phyloP scores from a whole-genome alignment of 345 rosid genomes.

The Iberis pinnata region DNA sequence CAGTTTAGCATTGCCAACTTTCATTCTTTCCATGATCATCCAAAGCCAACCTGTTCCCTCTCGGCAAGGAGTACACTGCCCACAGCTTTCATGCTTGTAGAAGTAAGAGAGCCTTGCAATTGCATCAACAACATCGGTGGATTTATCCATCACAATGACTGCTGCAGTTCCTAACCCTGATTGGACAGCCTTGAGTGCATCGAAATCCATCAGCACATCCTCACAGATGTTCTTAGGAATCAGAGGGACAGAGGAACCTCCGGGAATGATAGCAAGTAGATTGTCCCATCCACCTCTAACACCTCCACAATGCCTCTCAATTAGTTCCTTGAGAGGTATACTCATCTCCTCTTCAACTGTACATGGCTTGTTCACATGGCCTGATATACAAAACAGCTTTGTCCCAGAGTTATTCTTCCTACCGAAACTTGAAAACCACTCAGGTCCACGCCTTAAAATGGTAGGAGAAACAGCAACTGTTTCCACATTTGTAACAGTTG shows the following conservation, averaged over 20 bases:
- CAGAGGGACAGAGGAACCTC: slow-evolving; percentile 92
- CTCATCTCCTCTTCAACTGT: slow-evolving; percentile 98
- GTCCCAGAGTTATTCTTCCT: slow-evolving; percentile 92
- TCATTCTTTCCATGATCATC: slow-evolving; percentile 98
- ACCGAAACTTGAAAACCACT: slow-evolving; percentile 99
- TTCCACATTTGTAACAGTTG: slow-evolving; percentile 94
- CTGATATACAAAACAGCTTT: slow-evolving; percentile 73
- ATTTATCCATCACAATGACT: slow-evolving; percentile 96
- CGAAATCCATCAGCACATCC: slow-evolving; percentile 93
- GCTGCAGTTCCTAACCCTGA: slow-evolving; percentile 96
- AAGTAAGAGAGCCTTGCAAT: slow-evolving; percentile 95
- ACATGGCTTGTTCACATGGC: slow-evolving; percentile 93
- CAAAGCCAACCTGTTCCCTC: slow-evolving; percentile 98
- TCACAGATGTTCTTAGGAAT: slow-evolving; percentile 77
- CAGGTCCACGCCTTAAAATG: slow-evolving; percentile 91
- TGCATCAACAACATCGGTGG: slow-evolving; percentile 97
- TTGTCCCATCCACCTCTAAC: slow-evolving; percentile 98
- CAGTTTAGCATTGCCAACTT: slow-evolving; percentile 88
- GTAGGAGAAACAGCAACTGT: slow-evolving; percentile 97
- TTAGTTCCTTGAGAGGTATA: slow-evolving; percentile 80
- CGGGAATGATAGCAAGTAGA: slow-evolving; percentile 88
- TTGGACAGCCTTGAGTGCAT: slow-evolving; percentile 93
- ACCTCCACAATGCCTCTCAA: slow-evolving; percentile 95
- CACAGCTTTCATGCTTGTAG: slow-evolving; percentile 98
- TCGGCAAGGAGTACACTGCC: slow-evolving; percentile 98